A percentile compares a stretch with the other conserved stretches of the same genome.
Evolutionary conservation across 345 rosid species (phyloP).

Genomic region (Salix viminalis): DNA sequence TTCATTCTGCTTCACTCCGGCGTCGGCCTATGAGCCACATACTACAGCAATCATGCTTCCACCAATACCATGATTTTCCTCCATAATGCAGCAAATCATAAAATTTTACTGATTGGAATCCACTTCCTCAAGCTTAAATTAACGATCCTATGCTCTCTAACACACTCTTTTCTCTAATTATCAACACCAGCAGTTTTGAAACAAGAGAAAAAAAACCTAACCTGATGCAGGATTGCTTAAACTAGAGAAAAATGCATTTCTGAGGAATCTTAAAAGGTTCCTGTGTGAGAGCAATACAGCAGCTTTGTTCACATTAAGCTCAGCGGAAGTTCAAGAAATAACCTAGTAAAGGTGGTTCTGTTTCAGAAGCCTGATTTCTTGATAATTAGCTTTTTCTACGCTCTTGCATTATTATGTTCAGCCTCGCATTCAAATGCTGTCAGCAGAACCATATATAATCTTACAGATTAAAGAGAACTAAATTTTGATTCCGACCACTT

Average conservation of each 20-base stretch:
- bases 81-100: neutral
- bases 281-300: neutral
- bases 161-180: neutral
- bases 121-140: neutral
- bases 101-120: neutral
- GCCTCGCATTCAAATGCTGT: no score
- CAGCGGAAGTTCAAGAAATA: neutral
- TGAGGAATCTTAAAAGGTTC: neutral
- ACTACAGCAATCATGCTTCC: neutral
- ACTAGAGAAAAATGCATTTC: neutral
- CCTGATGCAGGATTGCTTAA: neutral
- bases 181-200: neutral
- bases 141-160: neutral
- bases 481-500: no score
- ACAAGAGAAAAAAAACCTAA: neutral
- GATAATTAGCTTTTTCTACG: neutral
- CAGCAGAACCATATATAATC: no score
- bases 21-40: no score
- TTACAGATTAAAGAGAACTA: no score
- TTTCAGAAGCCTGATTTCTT: neutral
- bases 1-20: no score
- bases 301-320: neutral
- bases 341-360: neutral
- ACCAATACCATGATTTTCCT: neutral
- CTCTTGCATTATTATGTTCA: neutral